These are phyloP conservation scores for Coemansia erecta DNA, from an alignment of 192 early-diverging fungal genomes.

Conservation along the genomic window DNA sequence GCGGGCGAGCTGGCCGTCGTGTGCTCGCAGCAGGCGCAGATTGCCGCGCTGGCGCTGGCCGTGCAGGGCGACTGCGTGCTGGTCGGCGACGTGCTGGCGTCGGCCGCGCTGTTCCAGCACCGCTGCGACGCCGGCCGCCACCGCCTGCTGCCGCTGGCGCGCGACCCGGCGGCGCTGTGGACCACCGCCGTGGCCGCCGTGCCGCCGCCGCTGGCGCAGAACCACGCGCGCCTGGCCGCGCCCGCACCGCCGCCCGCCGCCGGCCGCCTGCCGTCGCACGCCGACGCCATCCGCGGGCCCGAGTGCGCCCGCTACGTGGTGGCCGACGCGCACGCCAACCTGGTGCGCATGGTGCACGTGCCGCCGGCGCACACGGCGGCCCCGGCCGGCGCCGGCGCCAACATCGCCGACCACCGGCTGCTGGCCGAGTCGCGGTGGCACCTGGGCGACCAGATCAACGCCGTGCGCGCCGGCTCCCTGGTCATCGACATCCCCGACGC, in stretches of 20 bases:
- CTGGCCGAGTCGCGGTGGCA: slow-evolving; percentile 68
- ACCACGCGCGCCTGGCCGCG: slow-evolving; percentile 8
- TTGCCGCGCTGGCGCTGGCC: slow-evolving; percentile 58
- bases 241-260: neutral
- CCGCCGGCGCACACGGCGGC: neutral
- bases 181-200: slow-evolving; percentile 32
- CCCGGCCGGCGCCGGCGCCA: neutral
- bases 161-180: slow-evolving; percentile 38
- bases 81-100: slow-evolving; percentile 84
- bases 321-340: slow-evolving; percentile 30
- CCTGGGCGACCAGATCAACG: slow-evolving; percentile 79
- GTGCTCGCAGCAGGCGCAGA: slow-evolving; percentile 56
- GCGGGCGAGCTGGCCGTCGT: slow-evolving; percentile 25
- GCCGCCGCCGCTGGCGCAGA: slow-evolving; percentile 21
- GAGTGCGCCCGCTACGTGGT: slow-evolving; percentile 24
- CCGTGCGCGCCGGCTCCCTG: slow-evolving; percentile 74
- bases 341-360: slow-evolving; percentile 12
- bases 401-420: slow-evolving; percentile 33
- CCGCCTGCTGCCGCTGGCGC: slow-evolving; percentile 29
- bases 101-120: slow-evolving; percentile 58
- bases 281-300: slow-evolving; percentile 8
- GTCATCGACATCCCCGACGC: slow-evolving; percentile 67
- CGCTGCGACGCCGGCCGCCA: slow-evolving; percentile 17
- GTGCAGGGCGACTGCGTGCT: slow-evolving; percentile 65
- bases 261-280: neutral